Evolutionary conservation across 257 asterid genomes (phyloP).

Genomic region (Gentiana dahurica): DNA sequence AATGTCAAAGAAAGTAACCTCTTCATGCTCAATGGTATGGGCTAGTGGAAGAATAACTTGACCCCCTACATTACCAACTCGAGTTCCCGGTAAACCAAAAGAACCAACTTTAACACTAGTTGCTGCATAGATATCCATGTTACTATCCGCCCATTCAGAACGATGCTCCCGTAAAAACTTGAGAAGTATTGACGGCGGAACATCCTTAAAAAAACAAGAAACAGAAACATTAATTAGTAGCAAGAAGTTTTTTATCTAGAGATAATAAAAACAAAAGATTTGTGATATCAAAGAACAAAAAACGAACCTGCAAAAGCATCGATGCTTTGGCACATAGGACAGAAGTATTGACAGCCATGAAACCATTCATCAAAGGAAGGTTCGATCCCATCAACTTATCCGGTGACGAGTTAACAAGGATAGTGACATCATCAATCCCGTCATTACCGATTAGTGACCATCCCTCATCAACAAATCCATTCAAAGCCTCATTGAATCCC

Average conservation of each 20-base stretch:
- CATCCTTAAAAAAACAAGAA: conserved; percentile 38
- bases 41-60: conserved; percentile 81
- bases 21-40: conserved; percentile 83
- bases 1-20: conserved; percentile 36
- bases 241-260: no score
- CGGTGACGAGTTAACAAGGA: conserved; percentile 73
- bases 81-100: conserved; percentile 45
- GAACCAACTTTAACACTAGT: conserved; percentile 68
- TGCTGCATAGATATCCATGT: conserved; percentile 71
- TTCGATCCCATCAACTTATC: conserved; percentile 71
- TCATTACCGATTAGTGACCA: conserved; percentile 69
- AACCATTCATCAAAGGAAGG: conserved; percentile 64
- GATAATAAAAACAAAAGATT: no score
- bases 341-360: conserved; percentile 45
- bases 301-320: conserved; percentile 73
- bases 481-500: conserved; percentile 87
- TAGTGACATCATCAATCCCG: conserved; percentile 68
- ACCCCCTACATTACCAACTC: conserved; percentile 55
- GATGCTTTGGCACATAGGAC: conserved; percentile 86
- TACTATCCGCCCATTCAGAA: conserved; percentile 90
- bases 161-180: conserved; percentile 78
- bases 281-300: no score
- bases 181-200: conserved; percentile 80
- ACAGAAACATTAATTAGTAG: background rate
- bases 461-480: conserved; percentile 75